A percentile compares a stretch with the other conserved stretches of the same genome.
Conservation (phyloP, 202 grass and related monocot species). For the Musa balbisiana region DNA sequence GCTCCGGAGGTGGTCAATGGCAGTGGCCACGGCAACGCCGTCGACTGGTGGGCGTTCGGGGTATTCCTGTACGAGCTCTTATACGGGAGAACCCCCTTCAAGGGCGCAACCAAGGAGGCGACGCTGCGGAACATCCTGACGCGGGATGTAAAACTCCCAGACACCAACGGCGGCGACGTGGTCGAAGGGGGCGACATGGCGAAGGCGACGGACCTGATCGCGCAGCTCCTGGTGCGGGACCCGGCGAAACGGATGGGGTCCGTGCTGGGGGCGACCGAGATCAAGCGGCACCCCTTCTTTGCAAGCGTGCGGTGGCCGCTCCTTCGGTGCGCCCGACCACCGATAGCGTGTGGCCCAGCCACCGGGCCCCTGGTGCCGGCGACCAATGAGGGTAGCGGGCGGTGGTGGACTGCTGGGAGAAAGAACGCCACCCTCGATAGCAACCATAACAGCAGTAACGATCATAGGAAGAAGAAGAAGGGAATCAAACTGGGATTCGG, state of each 20-base stretch:
- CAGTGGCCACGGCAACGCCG: no score
- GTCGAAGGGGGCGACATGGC: conserved; percentile 26
- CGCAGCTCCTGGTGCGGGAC: conserved; percentile 62
- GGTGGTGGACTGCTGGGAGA: neutral
- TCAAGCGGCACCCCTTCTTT: conserved; percentile 86
- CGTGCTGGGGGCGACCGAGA: conserved; percentile 56
- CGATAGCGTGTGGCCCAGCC: conserved; percentile 15
- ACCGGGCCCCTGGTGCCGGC: conserved; percentile 29
- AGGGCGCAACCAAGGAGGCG: no score
- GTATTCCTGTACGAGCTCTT: no score
- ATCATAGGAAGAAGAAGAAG: neutral
- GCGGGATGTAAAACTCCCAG: conserved; percentile 43
- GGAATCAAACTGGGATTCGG: neutral
- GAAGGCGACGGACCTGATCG: conserved; percentile 49
- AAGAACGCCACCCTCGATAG: neutral
- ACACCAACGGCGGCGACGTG: conserved; percentile 33
- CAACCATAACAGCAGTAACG: neutral
- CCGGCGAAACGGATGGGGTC: conserved; percentile 57
- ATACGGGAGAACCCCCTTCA: no score
- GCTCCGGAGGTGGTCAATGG: no score
- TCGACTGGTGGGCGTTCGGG: no score
- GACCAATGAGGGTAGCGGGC: conserved; percentile 13
- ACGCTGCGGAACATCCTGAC: no score
- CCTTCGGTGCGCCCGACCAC: conserved; percentile 61
- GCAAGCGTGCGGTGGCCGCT: conserved; percentile 67